phyloP scores from a whole-genome alignment of 495 filamentous ascomycete species.

The Neurospora sp. region DNA sequence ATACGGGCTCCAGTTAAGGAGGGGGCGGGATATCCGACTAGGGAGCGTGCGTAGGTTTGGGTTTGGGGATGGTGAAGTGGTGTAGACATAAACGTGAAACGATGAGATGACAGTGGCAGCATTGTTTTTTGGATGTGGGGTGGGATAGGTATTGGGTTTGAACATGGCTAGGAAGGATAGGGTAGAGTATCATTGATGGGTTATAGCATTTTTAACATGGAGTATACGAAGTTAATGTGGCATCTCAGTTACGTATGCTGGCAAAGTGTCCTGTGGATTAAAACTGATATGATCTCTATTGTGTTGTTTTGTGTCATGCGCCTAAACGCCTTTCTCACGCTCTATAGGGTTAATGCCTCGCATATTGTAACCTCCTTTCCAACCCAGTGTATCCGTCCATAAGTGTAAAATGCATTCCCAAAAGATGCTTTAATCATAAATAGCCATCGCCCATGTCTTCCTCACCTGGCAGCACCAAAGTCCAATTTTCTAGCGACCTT shows the following conservation, averaged over 20 bases:
- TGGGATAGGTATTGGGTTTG: background rate
- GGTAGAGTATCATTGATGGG: background rate
- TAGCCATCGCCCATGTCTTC: background rate
- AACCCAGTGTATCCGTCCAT: background rate
- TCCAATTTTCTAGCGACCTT: slow-evolving; percentile 84
- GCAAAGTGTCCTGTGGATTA: background rate
- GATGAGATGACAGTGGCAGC: background rate
- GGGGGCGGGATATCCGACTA: slow-evolving; percentile 21
- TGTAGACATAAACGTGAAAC: background rate
- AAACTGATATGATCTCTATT: background rate
- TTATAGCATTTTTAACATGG: background rate
- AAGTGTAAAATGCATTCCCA: background rate
- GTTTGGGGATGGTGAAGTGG: background rate
- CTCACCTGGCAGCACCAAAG: slow-evolving; percentile 54
- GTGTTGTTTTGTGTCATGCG: background rate
- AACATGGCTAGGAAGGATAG: background rate
- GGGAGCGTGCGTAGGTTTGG: background rate
- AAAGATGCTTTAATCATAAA: background rate
- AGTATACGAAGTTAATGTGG: background rate
- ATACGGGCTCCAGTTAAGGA: slow-evolving; percentile 42
- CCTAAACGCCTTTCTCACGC: background rate
- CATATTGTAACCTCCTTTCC: background rate
- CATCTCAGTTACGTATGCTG: background rate
- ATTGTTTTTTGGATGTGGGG: background rate
- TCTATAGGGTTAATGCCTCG: background rate